Conservation (phyloP, 495 filamentous ascomycete species). For the Durotheca rogersii region DNA sequence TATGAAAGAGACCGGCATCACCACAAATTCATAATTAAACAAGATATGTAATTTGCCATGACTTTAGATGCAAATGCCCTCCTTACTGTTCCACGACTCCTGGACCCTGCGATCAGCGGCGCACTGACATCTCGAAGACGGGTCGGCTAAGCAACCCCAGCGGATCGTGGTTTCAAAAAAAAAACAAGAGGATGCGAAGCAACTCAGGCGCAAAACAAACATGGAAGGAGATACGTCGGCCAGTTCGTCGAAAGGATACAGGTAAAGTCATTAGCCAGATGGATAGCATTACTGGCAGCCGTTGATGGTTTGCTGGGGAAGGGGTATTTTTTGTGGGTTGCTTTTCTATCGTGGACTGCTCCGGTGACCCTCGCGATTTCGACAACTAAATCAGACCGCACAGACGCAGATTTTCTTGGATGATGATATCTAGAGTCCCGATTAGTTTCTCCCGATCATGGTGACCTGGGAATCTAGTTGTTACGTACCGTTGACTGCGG, state of each 20-base stretch:
- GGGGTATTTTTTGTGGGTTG: constrained; percentile 26
- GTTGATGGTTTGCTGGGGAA: constrained; percentile 24
- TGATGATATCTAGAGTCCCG: constrained; percentile 82
- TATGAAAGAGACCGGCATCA: constrained; percentile 28
- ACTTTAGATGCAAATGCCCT: constrained; percentile 37
- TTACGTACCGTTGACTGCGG: constrained; percentile 91
- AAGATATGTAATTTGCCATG: constrained; percentile 39
- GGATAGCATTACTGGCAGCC: constrained; percentile 34
- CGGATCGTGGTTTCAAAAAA: constrained; percentile 17
- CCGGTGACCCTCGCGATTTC: too few species aligned
- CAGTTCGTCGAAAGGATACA: constrained; percentile 33
- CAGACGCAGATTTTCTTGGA: constrained; percentile 97
- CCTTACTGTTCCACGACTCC: constrained; percentile 23
- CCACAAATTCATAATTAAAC: constrained; percentile 41
- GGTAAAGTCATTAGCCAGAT: constrained; percentile 40
- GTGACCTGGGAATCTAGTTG: not conserved
- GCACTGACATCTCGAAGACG: constrained; percentile 29
- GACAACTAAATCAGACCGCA: constrained; percentile 91
- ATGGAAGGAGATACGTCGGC: constrained; percentile 34
- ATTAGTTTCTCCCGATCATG: constrained; percentile 34
- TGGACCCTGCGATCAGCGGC: constrained; percentile 27
- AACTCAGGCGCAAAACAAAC: constrained; percentile 36
- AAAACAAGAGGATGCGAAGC: constrained; percentile 24
- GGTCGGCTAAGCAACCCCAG: constrained; percentile 20
- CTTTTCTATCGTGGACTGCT: constrained; percentile 11